Percentiles rank a stretch among this genome's conserved stretches.
phyloP scores from a whole-genome alignment of 768 basidiomycete genomes.

The Filobasidium floriforme region DNA sequence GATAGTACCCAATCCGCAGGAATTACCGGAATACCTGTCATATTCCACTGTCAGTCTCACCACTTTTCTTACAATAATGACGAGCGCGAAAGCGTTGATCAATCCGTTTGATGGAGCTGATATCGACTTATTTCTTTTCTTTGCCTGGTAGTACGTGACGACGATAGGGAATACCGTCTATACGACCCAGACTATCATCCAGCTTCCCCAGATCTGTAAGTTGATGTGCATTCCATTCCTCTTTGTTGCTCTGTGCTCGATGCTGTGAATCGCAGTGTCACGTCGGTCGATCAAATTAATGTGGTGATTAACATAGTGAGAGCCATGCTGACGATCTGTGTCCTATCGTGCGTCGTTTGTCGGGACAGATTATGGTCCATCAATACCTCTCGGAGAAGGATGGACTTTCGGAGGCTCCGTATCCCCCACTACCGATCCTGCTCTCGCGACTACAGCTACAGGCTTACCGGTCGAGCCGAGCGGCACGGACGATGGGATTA shows the following conservation, averaged over 20 bases:
- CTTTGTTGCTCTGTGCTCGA: no score
- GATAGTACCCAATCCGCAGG: slow-evolving; percentile 13
- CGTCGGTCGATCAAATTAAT: no score
- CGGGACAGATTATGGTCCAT: slow-evolving; percentile 23
- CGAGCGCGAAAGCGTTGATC: not conserved
- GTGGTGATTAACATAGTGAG: not conserved
- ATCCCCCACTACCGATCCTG: slow-evolving; percentile 4
- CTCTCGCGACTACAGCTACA: no score
- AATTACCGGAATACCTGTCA: slow-evolving; percentile 16
- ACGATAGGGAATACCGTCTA: slow-evolving; percentile 6
- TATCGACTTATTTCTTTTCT: not conserved
- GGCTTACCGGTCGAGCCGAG: no score
- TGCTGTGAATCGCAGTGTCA: no score
- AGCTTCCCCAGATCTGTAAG: slow-evolving; percentile 20
- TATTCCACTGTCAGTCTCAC: slow-evolving; percentile 16
- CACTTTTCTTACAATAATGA: not conserved
- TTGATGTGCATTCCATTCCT: no score
- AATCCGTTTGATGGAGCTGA: not conserved
- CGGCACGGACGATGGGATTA: no score
- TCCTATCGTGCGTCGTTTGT: no score
- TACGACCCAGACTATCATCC: slow-evolving; percentile 19
- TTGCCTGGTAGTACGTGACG: slow-evolving; percentile 21
- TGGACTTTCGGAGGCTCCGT: slow-evolving; percentile 21
- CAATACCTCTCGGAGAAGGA: slow-evolving; percentile 18
- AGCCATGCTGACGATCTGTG: not conserved